Conservation (phyloP, 2,329 filamentous ascomycete species). For the Trichoderma sp. region DNA sequence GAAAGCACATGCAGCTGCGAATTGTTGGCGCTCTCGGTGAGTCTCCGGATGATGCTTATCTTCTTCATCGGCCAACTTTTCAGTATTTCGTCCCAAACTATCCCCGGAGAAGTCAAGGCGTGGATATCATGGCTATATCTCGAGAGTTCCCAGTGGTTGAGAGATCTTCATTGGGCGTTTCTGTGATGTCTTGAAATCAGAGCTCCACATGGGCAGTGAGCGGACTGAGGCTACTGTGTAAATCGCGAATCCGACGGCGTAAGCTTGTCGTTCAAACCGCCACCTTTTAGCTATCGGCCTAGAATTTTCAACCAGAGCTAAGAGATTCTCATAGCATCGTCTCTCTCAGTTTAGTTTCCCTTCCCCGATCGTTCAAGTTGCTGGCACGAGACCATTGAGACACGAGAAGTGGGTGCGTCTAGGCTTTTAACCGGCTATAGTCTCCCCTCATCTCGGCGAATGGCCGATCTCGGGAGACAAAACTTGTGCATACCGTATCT, state of each 20-base stretch:
- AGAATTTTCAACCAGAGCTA: neutral
- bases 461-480: slow-evolving; percentile 12
- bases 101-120: neutral
- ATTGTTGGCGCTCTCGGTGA: neutral
- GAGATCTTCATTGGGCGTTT: neutral
- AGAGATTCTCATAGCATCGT: neutral
- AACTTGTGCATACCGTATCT: slow-evolving; percentile 5
- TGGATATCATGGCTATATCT: neutral
- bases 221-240: neutral
- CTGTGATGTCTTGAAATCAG: neutral
- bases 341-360: neutral
- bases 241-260: neutral
- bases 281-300: neutral
- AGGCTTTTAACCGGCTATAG: slow-evolving; percentile 9
- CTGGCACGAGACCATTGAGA: neutral
- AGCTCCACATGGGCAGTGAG: neutral
- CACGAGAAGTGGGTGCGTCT: neutral
- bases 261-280: neutral
- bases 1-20: neutral
- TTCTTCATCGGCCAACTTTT: neutral
- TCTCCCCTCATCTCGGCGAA: neutral
- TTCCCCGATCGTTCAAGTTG: neutral
- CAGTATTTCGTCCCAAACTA: neutral
- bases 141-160: neutral
- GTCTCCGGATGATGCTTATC: neutral